Evolutionary conservation across 768 basidiomycete species (phyloP).

Genomic region (Rhodotorula toruloides): DNA sequence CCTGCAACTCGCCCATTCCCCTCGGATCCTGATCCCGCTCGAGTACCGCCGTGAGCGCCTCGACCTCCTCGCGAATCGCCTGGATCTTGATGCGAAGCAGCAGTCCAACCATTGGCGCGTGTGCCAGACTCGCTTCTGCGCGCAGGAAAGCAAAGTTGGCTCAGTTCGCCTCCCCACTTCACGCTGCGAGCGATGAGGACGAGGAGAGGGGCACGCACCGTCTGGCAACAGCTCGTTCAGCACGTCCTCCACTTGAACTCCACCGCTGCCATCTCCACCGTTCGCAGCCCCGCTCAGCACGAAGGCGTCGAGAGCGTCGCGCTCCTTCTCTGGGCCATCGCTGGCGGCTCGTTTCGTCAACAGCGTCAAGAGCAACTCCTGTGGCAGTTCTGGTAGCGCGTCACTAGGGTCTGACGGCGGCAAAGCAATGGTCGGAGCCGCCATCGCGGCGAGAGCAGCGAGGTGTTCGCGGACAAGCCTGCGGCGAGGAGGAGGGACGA

Average conservation of each 20-base stretch:
- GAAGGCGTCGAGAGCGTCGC: slow-evolving; percentile 36
- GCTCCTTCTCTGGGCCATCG: not conserved
- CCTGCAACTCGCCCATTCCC: slow-evolving; percentile 83
- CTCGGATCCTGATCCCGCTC: slow-evolving; percentile 75
- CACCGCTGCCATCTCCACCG: not conserved
- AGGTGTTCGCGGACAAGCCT: not conserved
- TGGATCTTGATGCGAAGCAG: slow-evolving; percentile 64
- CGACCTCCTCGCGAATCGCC: slow-evolving; percentile 67
- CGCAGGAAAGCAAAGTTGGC: not conserved
- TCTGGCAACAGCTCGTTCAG: slow-evolving; percentile 36
- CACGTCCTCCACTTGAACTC: slow-evolving; percentile 31
- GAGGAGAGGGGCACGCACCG: slow-evolving; percentile 18
- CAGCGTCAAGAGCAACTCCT: slow-evolving; percentile 31
- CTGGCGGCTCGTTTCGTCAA: not conserved
- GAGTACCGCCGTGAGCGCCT: slow-evolving; percentile 62
- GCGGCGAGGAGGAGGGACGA: too few relatives aligned
- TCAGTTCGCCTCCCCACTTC: not conserved
- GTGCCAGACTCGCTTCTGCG: slow-evolving; percentile 68
- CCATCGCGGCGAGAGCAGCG: not conserved
- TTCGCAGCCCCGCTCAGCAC: slow-evolving; percentile 16
- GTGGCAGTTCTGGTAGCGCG: slow-evolving; percentile 25
- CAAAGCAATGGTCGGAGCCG: slow-evolving; percentile 16
- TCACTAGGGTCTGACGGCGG: not conserved
- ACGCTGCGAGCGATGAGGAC: not conserved
- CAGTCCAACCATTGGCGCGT: slow-evolving; percentile 66